These are phyloP conservation scores for Aspergillus transmontanensis DNA, from an alignment of 2,329 filamentous ascomycete species.

Conservation along the genomic window DNA sequence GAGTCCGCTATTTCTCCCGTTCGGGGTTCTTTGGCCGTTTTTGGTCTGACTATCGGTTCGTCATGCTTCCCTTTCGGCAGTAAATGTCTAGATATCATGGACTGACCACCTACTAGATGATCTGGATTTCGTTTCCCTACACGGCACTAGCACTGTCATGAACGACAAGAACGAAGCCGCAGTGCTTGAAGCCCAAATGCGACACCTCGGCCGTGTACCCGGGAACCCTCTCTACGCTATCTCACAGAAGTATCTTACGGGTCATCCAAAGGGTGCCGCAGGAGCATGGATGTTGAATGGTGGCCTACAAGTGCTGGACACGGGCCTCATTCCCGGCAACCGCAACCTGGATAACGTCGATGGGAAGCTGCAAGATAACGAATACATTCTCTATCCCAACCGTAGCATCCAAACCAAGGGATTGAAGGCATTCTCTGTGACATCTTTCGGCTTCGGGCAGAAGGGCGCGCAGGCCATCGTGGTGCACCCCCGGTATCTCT, in stretches of 20 bases:
- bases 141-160: slow-evolving; percentile 96
- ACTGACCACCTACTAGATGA: slow-evolving; percentile 61
- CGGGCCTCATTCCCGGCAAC: slow-evolving; percentile 91
- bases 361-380: slow-evolving; percentile 93
- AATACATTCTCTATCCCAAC: slow-evolving; percentile 96
- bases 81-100: neutral
- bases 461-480: slow-evolving; percentile 98
- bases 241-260: slow-evolving; percentile 99
- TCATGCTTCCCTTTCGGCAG: neutral
- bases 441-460: slow-evolving; percentile 98
- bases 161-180: slow-evolving; percentile 99
- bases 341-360: slow-evolving; percentile 98
- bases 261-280: slow-evolving; percentile 97
- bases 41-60: slow-evolving; percentile 80
- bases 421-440: slow-evolving; percentile 97
- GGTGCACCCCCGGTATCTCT: slow-evolving; percentile 95
- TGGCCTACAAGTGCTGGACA: slow-evolving; percentile 91
- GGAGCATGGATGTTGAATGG: slow-evolving; percentile 99
- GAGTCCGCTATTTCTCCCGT: slow-evolving; percentile 92
- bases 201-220: slow-evolving; percentile 91
- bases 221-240: slow-evolving; percentile 95
- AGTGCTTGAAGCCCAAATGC: slow-evolving; percentile 93
- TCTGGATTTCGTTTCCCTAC: slow-evolving; percentile 93
- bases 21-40: slow-evolving; percentile 92
- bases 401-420: slow-evolving; percentile 95